phyloP scores from a whole-genome alignment of 495 filamentous ascomycete species.

The Daldinia bambusicola region DNA sequence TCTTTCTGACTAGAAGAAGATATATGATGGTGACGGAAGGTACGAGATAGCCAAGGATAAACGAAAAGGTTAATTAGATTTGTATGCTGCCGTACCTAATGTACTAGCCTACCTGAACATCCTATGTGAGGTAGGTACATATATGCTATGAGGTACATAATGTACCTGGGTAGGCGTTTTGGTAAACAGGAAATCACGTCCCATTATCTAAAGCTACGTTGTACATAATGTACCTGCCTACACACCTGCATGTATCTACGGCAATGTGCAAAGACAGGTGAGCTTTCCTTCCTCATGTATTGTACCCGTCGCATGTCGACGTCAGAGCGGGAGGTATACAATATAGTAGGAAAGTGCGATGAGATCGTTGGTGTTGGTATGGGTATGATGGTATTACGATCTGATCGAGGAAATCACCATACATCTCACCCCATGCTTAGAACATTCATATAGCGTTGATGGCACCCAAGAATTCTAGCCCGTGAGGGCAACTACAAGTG shows the following conservation, averaged over 20 bases:
- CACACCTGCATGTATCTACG: constrained; percentile 11
- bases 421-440: constrained; percentile 32
- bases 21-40: constrained; percentile 1
- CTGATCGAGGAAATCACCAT: constrained; percentile 25
- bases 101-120: too few species aligned
- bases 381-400: constrained; percentile 16
- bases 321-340: background rate
- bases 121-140: too few species aligned
- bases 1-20: background rate
- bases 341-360: background rate
- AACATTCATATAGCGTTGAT: background rate
- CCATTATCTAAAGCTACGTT: too few species aligned
- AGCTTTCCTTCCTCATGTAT: background rate
- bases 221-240: too few species aligned
- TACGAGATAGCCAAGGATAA: constrained; percentile 7
- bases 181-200: constrained; percentile 20
- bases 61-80: constrained; percentile 1
- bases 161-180: background rate
- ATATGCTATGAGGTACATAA: too few species aligned
- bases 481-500: background rate
- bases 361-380: too few species aligned
- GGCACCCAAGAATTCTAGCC: constrained; percentile 1
- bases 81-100: background rate
- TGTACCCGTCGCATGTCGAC: background rate
- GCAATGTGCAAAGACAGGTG: background rate